Evolutionary conservation across 2,329 filamentous ascomycete genomes (phyloP).

Genomic region (Colletotrichum sp.): DNA sequence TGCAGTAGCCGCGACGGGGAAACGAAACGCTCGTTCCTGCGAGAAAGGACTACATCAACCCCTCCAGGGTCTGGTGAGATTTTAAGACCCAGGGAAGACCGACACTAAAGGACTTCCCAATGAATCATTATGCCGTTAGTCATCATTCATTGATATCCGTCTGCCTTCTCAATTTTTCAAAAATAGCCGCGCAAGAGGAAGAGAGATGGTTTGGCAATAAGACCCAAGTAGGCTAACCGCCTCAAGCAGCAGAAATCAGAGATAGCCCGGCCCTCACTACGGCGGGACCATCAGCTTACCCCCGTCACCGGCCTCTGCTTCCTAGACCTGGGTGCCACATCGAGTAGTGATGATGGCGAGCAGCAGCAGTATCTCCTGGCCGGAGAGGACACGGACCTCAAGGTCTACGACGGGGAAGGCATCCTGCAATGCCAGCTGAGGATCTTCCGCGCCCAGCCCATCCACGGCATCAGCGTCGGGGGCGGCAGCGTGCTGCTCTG

Average conservation of each 20-base stretch:
- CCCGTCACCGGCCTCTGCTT: slow-evolving; percentile 68
- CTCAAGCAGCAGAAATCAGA: background rate
- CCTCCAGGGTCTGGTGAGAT: slow-evolving; percentile 5
- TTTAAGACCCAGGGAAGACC: background rate
- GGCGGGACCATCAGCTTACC: slow-evolving; percentile 46
- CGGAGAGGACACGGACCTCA: slow-evolving; percentile 64
- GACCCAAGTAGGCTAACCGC: background rate
- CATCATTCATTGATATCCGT: background rate
- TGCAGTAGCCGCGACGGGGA: background rate
- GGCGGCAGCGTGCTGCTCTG: slow-evolving; percentile 60
- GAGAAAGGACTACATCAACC: background rate
- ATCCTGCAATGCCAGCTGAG: slow-evolving; percentile 44
- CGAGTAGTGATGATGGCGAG: background rate
- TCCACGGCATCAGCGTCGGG: slow-evolving; percentile 72
- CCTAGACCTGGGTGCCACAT: slow-evolving; percentile 33
- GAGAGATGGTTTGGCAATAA: background rate
- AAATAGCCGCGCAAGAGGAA: background rate
- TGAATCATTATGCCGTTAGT: slow-evolving; percentile 17
- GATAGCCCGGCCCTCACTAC: slow-evolving; percentile 15
- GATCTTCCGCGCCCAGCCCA: slow-evolving; percentile 71
- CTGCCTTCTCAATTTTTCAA: background rate
- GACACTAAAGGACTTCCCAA: background rate
- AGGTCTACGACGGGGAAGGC: slow-evolving; percentile 51
- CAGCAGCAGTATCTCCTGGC: slow-evolving; percentile 52
- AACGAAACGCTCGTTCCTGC: background rate